Conservation (phyloP, 345 rosid genomes). For the Aegle marmelos region DNA sequence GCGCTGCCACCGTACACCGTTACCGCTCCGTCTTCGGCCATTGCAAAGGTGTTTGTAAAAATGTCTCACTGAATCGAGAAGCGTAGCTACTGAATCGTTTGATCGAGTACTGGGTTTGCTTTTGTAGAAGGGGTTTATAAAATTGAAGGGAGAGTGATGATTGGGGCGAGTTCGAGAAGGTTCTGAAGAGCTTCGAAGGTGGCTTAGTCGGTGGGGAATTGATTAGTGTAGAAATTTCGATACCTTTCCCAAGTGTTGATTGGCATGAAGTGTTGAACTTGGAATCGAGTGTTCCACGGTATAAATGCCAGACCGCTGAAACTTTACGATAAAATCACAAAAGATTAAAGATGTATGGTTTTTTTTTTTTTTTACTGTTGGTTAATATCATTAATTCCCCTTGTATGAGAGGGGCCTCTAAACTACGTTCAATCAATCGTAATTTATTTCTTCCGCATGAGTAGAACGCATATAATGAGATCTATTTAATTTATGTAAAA, state of each 20-base stretch:
- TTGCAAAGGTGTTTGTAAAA: conserved; percentile 9
- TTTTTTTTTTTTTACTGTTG: no score
- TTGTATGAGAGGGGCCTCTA: no score
- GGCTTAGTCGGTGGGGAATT: conserved; percentile 29
- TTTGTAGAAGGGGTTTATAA: background rate
- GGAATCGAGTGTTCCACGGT: background rate
- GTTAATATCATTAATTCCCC: background rate
- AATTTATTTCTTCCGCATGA: no score
- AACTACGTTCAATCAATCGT: no score
- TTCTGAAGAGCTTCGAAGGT: conserved; percentile 11
- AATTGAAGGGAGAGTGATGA: background rate
- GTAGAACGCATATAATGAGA: no score
- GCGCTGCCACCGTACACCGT: conserved; percentile 42
- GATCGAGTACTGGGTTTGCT: background rate
- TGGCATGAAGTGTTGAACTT: background rate
- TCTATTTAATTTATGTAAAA: no score
- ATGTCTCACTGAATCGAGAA: conserved; percentile 10
- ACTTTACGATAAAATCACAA: background rate
- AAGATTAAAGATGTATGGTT: background rate
- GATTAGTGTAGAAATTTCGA: conserved; percentile 28
- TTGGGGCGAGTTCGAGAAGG: conserved; percentile 21
- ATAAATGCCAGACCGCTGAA: background rate
- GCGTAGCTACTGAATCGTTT: background rate
- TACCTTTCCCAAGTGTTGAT: background rate
- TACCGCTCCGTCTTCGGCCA: conserved; percentile 46